These are phyloP conservation scores for Capsicum rhomboideum DNA, from an alignment of 257 asterid genomes.

Conservation along the genomic window DNA sequence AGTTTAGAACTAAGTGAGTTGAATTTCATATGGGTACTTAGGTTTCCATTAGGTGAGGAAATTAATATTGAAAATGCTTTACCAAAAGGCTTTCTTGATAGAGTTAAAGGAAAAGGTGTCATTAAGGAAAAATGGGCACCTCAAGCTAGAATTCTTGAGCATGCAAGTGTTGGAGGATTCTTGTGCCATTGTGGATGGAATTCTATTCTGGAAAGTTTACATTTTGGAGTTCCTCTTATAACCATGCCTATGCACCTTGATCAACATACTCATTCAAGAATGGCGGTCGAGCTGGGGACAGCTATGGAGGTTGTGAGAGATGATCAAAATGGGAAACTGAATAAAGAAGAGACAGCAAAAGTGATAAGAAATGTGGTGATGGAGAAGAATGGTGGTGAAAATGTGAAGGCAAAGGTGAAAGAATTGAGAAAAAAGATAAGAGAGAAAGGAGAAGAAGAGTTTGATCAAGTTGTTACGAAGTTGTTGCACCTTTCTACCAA, in stretches of 20 bases:
- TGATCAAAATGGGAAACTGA: conserved; percentile 1
- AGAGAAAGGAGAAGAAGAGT: conserved; percentile 19
- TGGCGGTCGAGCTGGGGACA: conserved; percentile 13
- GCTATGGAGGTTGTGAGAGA: conserved; percentile 22
- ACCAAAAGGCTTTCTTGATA: conserved; percentile 32
- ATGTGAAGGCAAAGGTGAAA: conserved; percentile 15
- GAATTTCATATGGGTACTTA: conserved; percentile 35
- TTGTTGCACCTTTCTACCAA: conserved; percentile 19
- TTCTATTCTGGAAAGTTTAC: conserved; percentile 23
- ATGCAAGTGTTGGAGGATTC: conserved; percentile 28
- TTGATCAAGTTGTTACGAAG: conserved; percentile 8
- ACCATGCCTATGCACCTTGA: conserved; percentile 27
- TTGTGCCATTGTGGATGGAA: conserved; percentile 42
- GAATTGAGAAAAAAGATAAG: conserved; percentile 23
- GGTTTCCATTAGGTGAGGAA: conserved; percentile 20
- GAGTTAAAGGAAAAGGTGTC: conserved; percentile 21
- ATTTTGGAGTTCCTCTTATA: conserved; percentile 33
- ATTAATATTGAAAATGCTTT: conserved; percentile 3
- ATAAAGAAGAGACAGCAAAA: conserved; percentile 17
- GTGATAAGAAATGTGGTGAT: conserved; percentile 7
- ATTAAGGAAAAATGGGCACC: conserved; percentile 41
- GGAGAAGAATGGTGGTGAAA: conserved; percentile 14
- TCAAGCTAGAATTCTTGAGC: conserved; percentile 21
- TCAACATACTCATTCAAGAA: conserved; percentile 16
- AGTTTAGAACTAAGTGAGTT: conserved; percentile 26